phyloP scores from a whole-genome alignment of 345 rosid genomes.

The Eucalyptus brandiana region DNA sequence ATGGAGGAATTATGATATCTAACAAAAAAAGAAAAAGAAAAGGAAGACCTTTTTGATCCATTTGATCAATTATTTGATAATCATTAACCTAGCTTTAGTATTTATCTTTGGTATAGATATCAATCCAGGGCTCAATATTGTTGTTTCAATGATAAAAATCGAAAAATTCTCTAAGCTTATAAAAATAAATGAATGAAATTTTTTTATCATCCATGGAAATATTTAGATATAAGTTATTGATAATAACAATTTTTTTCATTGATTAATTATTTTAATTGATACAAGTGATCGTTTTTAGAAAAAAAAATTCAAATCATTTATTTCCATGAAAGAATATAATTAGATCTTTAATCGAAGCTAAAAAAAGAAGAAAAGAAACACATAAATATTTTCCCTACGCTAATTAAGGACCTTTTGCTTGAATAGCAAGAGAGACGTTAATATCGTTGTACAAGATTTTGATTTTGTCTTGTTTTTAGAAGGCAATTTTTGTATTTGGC shows the following conservation, averaged over 20 bases:
- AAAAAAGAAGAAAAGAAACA: not conserved
- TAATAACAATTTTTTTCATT: too few species aligned
- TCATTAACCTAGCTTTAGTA: not conserved
- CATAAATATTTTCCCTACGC: not conserved
- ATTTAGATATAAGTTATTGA: too few species aligned
- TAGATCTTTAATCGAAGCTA: not conserved
- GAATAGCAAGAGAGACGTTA: not conserved
- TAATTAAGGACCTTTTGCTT: not conserved
- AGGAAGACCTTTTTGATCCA: too few species aligned
- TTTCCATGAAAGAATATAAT: not conserved
- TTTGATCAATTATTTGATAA: too few species aligned
- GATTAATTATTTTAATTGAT: too few species aligned
- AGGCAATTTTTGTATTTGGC: not conserved
- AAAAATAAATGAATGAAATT: not conserved
- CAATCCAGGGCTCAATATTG: not conserved
- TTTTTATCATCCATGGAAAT: too few species aligned
- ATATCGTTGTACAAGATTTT: not conserved
- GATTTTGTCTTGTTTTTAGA: not conserved
- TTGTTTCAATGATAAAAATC: not conserved
- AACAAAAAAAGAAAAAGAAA: rapidly evolving
- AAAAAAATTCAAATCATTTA: too few species aligned
- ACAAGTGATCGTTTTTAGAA: rapidly evolving
- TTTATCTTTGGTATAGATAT: not conserved
- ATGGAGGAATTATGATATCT: too few species aligned
- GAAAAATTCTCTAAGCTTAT: too few species aligned